Evolutionary conservation across 257 asterid species (phyloP).

Genomic region (Nicotiana attenuata): DNA sequence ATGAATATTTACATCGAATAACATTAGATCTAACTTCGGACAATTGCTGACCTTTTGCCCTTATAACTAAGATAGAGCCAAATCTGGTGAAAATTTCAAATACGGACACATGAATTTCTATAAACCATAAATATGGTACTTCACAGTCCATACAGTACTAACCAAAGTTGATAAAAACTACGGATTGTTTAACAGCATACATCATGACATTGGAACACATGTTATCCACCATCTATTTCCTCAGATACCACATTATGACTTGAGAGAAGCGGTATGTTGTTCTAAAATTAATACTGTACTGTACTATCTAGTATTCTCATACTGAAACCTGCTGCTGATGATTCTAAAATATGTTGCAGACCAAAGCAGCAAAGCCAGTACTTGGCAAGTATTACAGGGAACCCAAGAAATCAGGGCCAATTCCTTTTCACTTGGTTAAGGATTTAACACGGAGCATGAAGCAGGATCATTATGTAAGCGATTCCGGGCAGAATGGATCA

Average conservation of each 20-base stretch:
- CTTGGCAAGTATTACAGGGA: slow-evolving; percentile 32
- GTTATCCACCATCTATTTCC: slow-evolving; percentile 37
- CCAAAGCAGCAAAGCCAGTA: slow-evolving; percentile 26
- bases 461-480: no score
- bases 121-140: no score
- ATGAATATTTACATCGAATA: no score
- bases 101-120: no score
- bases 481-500: no score
- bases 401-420: slow-evolving; percentile 26
- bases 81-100: no score
- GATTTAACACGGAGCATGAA: slow-evolving; percentile 6
- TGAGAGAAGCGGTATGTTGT: slow-evolving; percentile 20
- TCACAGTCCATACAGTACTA: no score
- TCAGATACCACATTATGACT: slow-evolving; percentile 34
- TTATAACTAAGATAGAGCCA: no score
- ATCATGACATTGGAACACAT: slow-evolving; percentile 37
- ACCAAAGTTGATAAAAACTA: slow-evolving; percentile 38
- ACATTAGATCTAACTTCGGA: no score
- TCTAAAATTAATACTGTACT: no score
- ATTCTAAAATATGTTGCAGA: slow-evolving; percentile 13
- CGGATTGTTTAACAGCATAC: slow-evolving; percentile 35
- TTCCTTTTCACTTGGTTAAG: slow-evolving; percentile 24
- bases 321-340: not conserved
- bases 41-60: no score
- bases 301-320: not conserved